These are phyloP conservation scores for Baeospora myosura DNA, from an alignment of 1,284 basidiomycete species.

Conservation along the genomic window DNA sequence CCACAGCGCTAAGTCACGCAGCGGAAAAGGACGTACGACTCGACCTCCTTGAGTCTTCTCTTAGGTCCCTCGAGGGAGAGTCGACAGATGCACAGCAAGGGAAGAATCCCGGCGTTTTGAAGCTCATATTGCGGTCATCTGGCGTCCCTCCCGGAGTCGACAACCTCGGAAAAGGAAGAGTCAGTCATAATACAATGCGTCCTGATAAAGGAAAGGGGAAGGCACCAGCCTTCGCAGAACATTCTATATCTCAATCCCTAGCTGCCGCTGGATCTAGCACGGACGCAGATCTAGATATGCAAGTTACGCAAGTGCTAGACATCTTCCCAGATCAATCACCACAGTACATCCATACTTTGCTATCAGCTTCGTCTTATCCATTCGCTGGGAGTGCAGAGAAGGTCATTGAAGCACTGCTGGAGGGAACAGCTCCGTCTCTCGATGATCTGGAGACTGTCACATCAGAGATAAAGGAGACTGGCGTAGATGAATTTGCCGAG, in stretches of 20 bases:
- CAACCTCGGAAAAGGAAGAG: slow-evolving; percentile 24
- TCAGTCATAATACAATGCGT: no score
- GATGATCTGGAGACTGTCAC: slow-evolving; percentile 26
- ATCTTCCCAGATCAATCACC: slow-evolving; percentile 56
- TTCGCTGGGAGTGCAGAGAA: slow-evolving; percentile 48
- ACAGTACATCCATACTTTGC: slow-evolving; percentile 49
- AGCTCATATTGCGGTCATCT: slow-evolving; percentile 52
- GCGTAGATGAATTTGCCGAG: slow-evolving; percentile 19
- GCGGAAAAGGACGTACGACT: slow-evolving; percentile 49
- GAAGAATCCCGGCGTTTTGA: slow-evolving; percentile 49
- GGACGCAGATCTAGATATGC: slow-evolving; percentile 42
- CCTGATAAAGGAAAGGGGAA: slow-evolving; percentile 29
- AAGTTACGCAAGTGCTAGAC: slow-evolving; percentile 61
- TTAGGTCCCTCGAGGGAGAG: slow-evolving; percentile 32
- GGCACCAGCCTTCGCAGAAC: no score
- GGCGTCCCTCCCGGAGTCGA: slow-evolving; percentile 44
- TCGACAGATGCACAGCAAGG: slow-evolving; percentile 10
- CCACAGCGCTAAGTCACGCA: slow-evolving; percentile 34
- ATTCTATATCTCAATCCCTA: slow-evolving; percentile 10
- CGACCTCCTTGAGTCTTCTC: slow-evolving; percentile 44
- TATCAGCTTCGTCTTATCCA: slow-evolving; percentile 39
- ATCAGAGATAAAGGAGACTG: slow-evolving; percentile 1
- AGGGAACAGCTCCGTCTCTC: slow-evolving; percentile 52
- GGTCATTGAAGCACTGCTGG: slow-evolving; percentile 62
- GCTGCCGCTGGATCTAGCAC: slow-evolving; percentile 11